Conservation (phyloP, 1,284 basidiomycete species). For the Rhodotorula sp. region DNA sequence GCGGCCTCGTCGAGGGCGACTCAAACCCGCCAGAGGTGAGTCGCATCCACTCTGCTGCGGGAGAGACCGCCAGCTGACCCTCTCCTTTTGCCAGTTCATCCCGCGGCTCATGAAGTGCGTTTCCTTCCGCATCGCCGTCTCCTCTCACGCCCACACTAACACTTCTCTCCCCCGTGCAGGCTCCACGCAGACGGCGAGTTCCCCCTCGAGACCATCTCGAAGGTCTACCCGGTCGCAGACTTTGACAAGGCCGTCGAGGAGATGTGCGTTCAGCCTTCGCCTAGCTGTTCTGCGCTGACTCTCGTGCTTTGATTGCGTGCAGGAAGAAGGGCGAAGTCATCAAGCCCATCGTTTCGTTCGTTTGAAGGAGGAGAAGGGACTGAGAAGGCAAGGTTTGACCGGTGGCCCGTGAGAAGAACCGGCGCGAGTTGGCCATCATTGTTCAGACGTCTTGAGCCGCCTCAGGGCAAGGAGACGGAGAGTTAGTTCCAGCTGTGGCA, state of each 20-base stretch:
- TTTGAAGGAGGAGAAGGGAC: not conserved
- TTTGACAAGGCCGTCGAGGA: slow-evolving; percentile 37
- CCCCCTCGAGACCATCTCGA: slow-evolving; percentile 37
- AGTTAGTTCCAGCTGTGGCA: too few relatives aligned
- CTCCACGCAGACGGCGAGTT: slow-evolving; percentile 27
- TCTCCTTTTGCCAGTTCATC: slow-evolving; percentile 7
- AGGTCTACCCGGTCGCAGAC: slow-evolving; percentile 32
- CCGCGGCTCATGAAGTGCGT: slow-evolving; percentile 31
- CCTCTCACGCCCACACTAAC: not conserved
- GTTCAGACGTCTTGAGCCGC: too few relatives aligned
- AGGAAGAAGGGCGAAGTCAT: slow-evolving; percentile 34
- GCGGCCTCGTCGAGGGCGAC: slow-evolving; percentile 24
- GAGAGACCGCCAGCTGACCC: not conserved
- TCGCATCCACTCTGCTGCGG: too few relatives aligned
- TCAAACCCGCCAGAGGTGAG: slow-evolving; percentile 39
- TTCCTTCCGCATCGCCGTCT: not conserved
- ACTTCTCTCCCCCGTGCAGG: not conserved
- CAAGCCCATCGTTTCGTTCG: slow-evolving; percentile 36
- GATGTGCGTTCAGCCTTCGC: slow-evolving; percentile 19
- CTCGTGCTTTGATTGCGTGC: too few relatives aligned
- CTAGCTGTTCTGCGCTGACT: not conserved
- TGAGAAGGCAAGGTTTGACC: too few relatives aligned
- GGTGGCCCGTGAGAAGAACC: too few relatives aligned
- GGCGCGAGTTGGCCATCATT: too few relatives aligned
- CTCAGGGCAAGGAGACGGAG: too few relatives aligned